Evolutionary conservation across 495 filamentous ascomycete species (phyloP).

Genomic region (Aspergillus haitiensis): DNA sequence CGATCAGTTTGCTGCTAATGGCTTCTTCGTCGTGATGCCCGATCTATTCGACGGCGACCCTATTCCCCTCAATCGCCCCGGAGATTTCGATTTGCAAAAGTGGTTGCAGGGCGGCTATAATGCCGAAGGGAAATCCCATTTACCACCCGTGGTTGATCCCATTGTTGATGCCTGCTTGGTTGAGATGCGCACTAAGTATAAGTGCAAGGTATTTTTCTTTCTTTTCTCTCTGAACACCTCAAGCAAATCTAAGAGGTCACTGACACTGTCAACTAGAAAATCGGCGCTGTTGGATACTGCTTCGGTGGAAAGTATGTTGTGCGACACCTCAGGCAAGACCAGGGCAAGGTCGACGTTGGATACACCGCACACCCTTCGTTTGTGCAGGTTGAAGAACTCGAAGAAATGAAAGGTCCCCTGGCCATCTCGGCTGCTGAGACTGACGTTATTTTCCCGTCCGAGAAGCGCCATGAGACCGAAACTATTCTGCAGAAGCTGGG

Average conservation of each 20-base stretch:
- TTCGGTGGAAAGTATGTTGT: conserved; percentile 64
- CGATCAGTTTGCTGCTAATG: conserved; percentile 73
- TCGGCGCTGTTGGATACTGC: conserved; percentile 73
- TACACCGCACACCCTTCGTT: conserved; percentile 74
- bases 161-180: conserved; percentile 56
- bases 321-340: conserved; percentile 22
- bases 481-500: conserved; percentile 7
- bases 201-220: conserved; percentile 40
- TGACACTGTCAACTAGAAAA: conserved; percentile 28
- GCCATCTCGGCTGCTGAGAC: conserved; percentile 65
- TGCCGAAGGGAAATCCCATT: conserved; percentile 35
- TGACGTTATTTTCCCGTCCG: conserved; percentile 10
- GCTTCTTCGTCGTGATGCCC: conserved; percentile 70
- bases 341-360: conserved; percentile 40
- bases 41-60: conserved; percentile 42
- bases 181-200: conserved; percentile 53
- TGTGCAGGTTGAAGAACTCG: conserved; percentile 66
- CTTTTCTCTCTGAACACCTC: not conserved
- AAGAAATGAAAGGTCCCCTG: conserved; percentile 63
- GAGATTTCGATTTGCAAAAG: conserved; percentile 30
- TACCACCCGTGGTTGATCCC: conserved; percentile 54
- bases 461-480: conserved; percentile 14
- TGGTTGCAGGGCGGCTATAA: conserved; percentile 21
- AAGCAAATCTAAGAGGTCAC: not conserved
- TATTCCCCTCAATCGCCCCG: conserved; percentile 29